Conservation (phyloP, 2,329 filamentous ascomycete species). For the Cordyceps cicadae region DNA sequence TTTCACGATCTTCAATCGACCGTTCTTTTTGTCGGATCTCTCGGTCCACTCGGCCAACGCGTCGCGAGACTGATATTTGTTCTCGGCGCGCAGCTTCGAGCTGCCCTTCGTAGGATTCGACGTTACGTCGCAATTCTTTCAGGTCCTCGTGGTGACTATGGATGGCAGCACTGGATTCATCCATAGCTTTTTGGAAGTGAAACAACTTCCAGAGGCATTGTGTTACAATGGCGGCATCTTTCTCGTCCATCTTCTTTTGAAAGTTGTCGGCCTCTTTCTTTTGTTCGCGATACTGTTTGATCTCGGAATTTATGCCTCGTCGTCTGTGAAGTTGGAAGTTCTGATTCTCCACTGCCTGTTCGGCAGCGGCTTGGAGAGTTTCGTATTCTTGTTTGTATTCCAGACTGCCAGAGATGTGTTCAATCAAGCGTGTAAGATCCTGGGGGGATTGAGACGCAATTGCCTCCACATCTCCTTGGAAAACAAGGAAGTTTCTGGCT, state of each 20-base stretch:
- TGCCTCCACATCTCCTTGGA: conserved; percentile 95
- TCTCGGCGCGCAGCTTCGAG: conserved; percentile 76
- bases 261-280: conserved; percentile 94
- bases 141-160: conserved; percentile 90
- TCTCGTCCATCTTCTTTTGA: conserved; percentile 80
- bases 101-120: conserved; percentile 72
- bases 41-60: conserved; percentile 74
- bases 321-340: conserved; percentile 81
- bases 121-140: conserved; percentile 81
- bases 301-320: conserved; percentile 92
- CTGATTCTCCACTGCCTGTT: conserved; percentile 81
- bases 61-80: conserved; percentile 67
- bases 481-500: conserved; percentile 94
- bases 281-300: conserved; percentile 95
- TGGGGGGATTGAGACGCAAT: conserved; percentile 93
- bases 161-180: conserved; percentile 83
- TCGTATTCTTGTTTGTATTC: conserved; percentile 96
- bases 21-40: conserved; percentile 80
- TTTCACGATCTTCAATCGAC: conserved; percentile 78
- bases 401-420: conserved; percentile 93
- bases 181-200: conserved; percentile 88
- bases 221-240: conserved; percentile 82
- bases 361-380: conserved; percentile 73
- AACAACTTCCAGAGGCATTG: conserved; percentile 96
- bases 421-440: conserved; percentile 86